Base-by-base conservation (phyloP, 2,329 filamentous ascomycete genomes). In the Coniochaeta sp. region DNA sequence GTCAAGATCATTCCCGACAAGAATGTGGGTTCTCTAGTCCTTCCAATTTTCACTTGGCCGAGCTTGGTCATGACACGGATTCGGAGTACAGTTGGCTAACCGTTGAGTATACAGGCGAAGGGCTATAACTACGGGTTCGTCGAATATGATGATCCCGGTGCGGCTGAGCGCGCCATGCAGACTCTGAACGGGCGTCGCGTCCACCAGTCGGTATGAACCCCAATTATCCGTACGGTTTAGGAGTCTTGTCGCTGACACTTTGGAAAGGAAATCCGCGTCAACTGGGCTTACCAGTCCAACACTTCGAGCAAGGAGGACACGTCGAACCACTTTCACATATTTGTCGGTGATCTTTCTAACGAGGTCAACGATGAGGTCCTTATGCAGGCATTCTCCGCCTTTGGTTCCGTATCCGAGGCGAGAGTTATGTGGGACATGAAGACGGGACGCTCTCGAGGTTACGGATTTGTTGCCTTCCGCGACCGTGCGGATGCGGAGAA, bases 351-450 rank as follows among this genome's bases (percentile, higher is more conserved):
- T 67, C 74, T 99, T 52, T 96, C 91, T 62, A 99, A 99, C 65
- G 94, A 99, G 70, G 94, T 99, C 68, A 99, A 99, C 63, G 94
- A 99, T 62, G 94, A 99, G 65, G 83, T 96, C 50, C 79, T 99
- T 20, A 77, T 87, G 14, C 91, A 96, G 71, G 94, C 94, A 12
- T 99, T 99, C 72, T 95, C 90, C 47, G 90, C 90, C 42, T 99
- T 97, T 68, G 94, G 94, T 35, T 89, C 85, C 12, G 91, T 99
- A 48, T 99, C 94, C 3, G 94, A 99, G 71, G 94, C 94, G 54
- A 91, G 94, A 63, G 94, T 99, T 58, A 99, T 99, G 94, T 99
- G 94, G 94, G 94, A 99, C 70, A 99, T 99, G 94, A 99, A 99
- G 81, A 99, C 94, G 31, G 94, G 94, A 60, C 86, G 94, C 57